Evolutionary conservation across 306 rosid species (phyloP).

Genomic region (Casuarina equisetifolia): DNA sequence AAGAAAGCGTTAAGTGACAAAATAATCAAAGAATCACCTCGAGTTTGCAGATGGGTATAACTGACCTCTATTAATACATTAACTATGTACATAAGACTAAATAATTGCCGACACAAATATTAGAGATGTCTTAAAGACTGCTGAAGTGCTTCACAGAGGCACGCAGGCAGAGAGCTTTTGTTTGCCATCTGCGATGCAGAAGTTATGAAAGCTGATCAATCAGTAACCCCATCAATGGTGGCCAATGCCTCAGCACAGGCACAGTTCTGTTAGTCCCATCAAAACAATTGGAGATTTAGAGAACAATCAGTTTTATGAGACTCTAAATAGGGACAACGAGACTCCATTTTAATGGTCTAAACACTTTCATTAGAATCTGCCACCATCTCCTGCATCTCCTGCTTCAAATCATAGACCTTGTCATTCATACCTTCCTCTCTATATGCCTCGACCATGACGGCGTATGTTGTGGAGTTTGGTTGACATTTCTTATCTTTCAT

Average conservation of each 20-base stretch:
- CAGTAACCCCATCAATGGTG: background rate
- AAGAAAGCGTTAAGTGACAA: background rate
- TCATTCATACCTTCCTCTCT: conserved; percentile 86
- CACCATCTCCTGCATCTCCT: conserved; percentile 43
- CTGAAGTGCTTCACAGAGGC: conserved; percentile 14
- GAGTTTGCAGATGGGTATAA: conserved; percentile 1
- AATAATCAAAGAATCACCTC: conserved; percentile 14
- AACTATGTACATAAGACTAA: conserved; percentile 17
- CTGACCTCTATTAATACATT: conserved; percentile 8
- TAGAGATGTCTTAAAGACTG: conserved; percentile 1
- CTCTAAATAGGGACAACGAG: conserved; percentile 23
- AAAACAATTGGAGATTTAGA: conserved; percentile 21
- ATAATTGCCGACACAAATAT: background rate
- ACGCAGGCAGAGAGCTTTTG: background rate
- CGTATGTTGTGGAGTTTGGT: conserved; percentile 64
- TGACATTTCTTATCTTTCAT: conserved; percentile 78
- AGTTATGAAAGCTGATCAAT: conserved; percentile 26
- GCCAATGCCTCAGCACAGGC: conserved; percentile 18
- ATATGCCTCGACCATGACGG: conserved; percentile 72
- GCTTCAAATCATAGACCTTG: conserved; percentile 79
- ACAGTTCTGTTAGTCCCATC: conserved; percentile 21
- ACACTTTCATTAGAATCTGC: conserved; percentile 29
- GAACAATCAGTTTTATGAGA: conserved; percentile 25
- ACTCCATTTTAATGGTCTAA: conserved; percentile 21
- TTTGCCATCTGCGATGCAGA: conserved; percentile 26